Conservation (phyloP, 257 asterid species). For the Scutellaria baicalensis region DNA sequence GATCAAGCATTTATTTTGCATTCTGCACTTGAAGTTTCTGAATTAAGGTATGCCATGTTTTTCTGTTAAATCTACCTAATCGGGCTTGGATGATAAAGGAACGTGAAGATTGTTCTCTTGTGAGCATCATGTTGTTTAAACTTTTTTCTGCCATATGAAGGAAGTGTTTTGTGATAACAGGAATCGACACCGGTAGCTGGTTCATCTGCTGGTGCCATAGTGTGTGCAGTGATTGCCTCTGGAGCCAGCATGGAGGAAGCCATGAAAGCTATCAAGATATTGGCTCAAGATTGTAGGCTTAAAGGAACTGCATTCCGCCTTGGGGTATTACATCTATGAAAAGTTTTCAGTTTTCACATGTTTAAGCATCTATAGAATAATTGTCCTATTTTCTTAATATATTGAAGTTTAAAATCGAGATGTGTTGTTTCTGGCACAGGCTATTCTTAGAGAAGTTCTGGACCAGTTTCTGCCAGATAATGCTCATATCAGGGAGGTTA, state of each 20-base stretch:
- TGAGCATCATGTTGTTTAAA: neutral
- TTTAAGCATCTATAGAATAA: neutral
- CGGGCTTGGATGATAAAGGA: too few species aligned
- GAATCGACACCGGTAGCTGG: slow-evolving; percentile 96
- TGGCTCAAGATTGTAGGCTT: slow-evolving; percentile 88
- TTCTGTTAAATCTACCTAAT: too few species aligned
- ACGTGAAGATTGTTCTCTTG: neutral
- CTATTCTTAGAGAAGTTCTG: slow-evolving; percentile 83
- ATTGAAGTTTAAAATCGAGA: slow-evolving; percentile 8
- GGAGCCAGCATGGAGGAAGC: slow-evolving; percentile 92
- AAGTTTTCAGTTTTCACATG: neutral
- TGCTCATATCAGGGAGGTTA: slow-evolving; percentile 70
- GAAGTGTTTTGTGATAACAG: slow-evolving; percentile 25
- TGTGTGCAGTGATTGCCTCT: slow-evolving; percentile 88
- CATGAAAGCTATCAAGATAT: slow-evolving; percentile 63
- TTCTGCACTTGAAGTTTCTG: too few species aligned
- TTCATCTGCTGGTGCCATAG: slow-evolving; percentile 98
- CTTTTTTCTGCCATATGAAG: neutral
- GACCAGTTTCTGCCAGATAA: slow-evolving; percentile 71
- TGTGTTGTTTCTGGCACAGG: slow-evolving; percentile 35
- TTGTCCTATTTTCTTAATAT: neutral
- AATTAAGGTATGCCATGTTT: too few species aligned
- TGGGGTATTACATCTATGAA: slow-evolving; percentile 48
- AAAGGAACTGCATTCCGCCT: slow-evolving; percentile 97
- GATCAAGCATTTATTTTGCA: too few species aligned